Evolutionary conservation across 805 yeast genomes (phyloP), one percentile per base, ranked within the genome.

Genomic region (Saturnispora gosingensis): DNA sequence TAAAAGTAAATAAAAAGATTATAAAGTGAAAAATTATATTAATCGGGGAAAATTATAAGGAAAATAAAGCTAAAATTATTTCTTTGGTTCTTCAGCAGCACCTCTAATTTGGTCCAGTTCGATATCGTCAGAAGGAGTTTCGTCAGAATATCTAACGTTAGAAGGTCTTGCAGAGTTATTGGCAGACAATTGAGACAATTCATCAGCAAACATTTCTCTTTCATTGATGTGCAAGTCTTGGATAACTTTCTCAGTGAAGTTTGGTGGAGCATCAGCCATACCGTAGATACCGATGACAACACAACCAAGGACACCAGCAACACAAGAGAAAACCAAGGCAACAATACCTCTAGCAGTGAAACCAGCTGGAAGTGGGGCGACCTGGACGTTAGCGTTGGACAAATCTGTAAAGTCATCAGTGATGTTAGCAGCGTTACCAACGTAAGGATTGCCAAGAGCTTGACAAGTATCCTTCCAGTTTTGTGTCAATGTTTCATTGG

Each of bases 301-400:
- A 70, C 90, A 72, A 68, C 99, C 99, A 18, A 88, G 69, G 56
- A 88, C 65, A 63, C 93, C 99, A 47, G 96, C 79, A 59, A 91
- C 62, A 74, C 87, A 80, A 6, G 97, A 88, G 76, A 93, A 91
- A 18, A 85, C 91, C 68, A 93, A 72, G 11, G 98, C 98, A 50
- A 91, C 95, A 66, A 85, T 83, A 74, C 99, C 99, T 65, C 85
- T 82, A 53, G 95, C 87, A 48, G 98, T 91, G 79, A 93, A 93
- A 18, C 97, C 97, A 44, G 75, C 65, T 45, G 98, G 98, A 61
- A 93, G 77, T 42, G 70, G 59, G 57, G 73, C 72, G 34, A 58
- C 72, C 72, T 90, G 97, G 39, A 76, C 73, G 65, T 84, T 83
- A 72, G 88, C 81, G 55, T 95, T 95, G 10, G 74, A 67, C 59